Evolutionary conservation across 2,329 filamentous ascomycete species (phyloP), one percentile per base, ranked within the genome.

Genomic region (Trichoderma semiorbis): DNA sequence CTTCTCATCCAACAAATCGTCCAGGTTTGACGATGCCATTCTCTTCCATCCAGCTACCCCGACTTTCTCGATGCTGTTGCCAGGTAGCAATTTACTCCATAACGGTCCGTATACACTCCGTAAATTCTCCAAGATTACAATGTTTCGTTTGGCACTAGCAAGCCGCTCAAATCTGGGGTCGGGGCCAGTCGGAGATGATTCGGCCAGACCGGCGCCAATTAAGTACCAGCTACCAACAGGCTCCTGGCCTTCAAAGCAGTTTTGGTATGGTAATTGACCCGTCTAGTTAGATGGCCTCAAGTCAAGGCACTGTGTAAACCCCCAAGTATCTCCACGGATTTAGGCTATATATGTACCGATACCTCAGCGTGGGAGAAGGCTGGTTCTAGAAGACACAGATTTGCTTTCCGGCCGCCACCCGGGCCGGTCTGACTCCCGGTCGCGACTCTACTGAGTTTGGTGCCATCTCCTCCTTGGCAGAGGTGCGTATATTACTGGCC

Each of bases 111-210:
- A 34, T 28, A 34, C 26, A n/a, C 36, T 65, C 63, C 47, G 30
- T 65, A 53, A 18, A 50, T 50, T 30, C 18, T 36, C 43, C 58
- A 60, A 32, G 30, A 61, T 24, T 39, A 32, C 18, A 53, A 36
- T 30, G 28, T 34, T 30, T 32, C 57, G 32, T 26, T 26, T 39
- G 30, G 32, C 50, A 28, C 43, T 60, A 66, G 63, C 21, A 36
- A 36, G 18, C 53, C 53, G 6, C 28, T 36, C 65, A 32, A 53
- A 69, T 69, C 66, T 32, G 66, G 66, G 66, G 66, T 69, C 30
- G 39, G 39, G 5, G 39, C 36, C 66, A 61, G 57, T 53, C 57
- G 66, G 57, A 43, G 39, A 53, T 60, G n/a, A 24, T 28, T 69
- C 66, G 57, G 66, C 66, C 66, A 61, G 26, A 3, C 66, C 66